phyloP scores from a whole-genome alignment of 768 basidiomycete species.

The Boletales sp. region DNA sequence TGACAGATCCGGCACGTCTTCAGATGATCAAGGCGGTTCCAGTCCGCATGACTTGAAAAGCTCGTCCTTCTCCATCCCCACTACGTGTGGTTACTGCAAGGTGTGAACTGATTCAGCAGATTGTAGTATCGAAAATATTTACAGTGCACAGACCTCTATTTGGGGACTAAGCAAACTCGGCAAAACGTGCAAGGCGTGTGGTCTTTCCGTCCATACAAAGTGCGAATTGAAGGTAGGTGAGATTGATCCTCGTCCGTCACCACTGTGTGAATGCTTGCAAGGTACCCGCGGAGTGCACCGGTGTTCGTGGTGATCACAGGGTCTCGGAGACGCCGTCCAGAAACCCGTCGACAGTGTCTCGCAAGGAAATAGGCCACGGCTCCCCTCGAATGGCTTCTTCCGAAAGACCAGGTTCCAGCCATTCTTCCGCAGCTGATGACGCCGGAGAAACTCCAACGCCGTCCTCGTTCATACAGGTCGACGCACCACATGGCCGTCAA shows the following conservation, averaged over 20 bases:
- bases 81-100: conserved; percentile 79
- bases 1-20: conserved; percentile 9
- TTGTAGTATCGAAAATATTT: neutral
- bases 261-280: conserved; percentile 26
- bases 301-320: conserved; percentile 25
- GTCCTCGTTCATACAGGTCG: conserved; percentile 53
- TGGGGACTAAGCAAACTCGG: conserved; percentile 88
- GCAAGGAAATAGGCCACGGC: conserved; percentile 26
- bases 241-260: conserved; percentile 3
- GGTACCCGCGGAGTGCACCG: conserved; percentile 71
- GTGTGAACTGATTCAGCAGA: conserved; percentile 32
- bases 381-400: conserved; percentile 5
- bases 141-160: conserved; percentile 58
- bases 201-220: conserved; percentile 76
- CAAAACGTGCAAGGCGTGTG: conserved; percentile 77
- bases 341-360: conserved; percentile 33
- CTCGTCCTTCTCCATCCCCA: conserved; percentile 82
- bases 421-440: conserved; percentile 8
- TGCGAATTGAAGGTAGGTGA: conserved; percentile 75
- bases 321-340: conserved; percentile 26
- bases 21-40: conserved; percentile 72
- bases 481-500: conserved; percentile 37
- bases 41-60: conserved; percentile 79
- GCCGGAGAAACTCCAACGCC: conserved; percentile 38
- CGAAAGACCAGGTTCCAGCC: conserved; percentile 1